Conservation (phyloP, 116 monocot genomes). For the Dioscorea cayenensis region DNA sequence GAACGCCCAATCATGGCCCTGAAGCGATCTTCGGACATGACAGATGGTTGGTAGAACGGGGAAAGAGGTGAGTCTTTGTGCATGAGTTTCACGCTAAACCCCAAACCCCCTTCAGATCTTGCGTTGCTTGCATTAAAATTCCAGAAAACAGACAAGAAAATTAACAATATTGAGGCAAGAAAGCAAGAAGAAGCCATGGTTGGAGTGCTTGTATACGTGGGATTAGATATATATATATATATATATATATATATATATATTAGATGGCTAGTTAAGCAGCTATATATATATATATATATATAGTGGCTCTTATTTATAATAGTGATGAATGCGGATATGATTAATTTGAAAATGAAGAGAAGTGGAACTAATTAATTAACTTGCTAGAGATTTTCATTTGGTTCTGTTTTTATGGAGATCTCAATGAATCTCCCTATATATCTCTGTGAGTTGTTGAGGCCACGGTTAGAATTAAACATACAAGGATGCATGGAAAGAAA, state of each 20-base stretch:
- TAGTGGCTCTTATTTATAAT: too few relatives aligned
- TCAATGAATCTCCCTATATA: too few relatives aligned
- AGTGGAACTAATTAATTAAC: too few relatives aligned
- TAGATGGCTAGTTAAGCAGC: too few relatives aligned
- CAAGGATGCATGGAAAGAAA: too few relatives aligned
- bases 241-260: too few relatives aligned
- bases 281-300: too few relatives aligned
- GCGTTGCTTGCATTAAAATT: neutral
- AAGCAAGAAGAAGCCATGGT: neutral
- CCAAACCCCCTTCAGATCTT: neutral
- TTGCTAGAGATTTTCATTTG: neutral
- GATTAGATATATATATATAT: too few relatives aligned
- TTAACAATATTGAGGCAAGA: neutral
- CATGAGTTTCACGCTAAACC: constrained; percentile 41
- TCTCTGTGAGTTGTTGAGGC: too few relatives aligned
- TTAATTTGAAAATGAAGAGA: neutral
- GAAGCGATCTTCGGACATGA: constrained; percentile 8
- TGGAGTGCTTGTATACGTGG: too few relatives aligned
- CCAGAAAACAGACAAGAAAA: neutral
- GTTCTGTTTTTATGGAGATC: neutral
- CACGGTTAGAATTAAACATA: too few relatives aligned
- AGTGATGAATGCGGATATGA: too few relatives aligned
- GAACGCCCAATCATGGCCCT: constrained; percentile 20
- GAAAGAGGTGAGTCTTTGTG: constrained; percentile 46
- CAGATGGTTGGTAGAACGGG: constrained; percentile 27